A percentile compares a stretch with the other conserved stretches of the same genome.
These are phyloP conservation scores for Schizosaccharomyces osmophilus DNA, from an alignment of 805 yeast species.

Conservation along the genomic window DNA sequence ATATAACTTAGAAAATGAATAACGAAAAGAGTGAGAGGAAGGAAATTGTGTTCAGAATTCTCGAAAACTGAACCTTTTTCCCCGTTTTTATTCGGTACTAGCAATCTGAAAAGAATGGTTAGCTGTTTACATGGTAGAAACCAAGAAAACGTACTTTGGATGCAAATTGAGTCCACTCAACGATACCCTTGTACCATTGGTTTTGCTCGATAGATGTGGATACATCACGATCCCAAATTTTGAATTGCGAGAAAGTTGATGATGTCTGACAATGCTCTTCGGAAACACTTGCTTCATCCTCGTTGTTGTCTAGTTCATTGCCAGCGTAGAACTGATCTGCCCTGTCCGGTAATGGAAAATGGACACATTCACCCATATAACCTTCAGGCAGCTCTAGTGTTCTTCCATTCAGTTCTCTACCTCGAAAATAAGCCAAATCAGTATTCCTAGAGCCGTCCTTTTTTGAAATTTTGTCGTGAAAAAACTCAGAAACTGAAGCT, in stretches of 20 bases:
- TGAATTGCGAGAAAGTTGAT: background rate
- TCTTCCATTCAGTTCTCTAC: constrained; percentile 1
- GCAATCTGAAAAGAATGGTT: background rate
- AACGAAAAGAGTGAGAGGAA: too few species aligned
- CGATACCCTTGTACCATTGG: background rate
- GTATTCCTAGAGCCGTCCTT: background rate
- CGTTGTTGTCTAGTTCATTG: background rate
- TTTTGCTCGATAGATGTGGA: background rate
- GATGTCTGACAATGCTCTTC: too few species aligned
- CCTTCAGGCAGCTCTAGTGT: background rate
- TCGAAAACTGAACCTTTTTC: too few species aligned
- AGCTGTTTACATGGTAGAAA: background rate
- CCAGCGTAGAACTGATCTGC: background rate
- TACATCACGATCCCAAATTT: background rate
- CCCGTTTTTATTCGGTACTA: too few species aligned
- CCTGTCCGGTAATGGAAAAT: background rate
- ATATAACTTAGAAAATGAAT: too few species aligned
- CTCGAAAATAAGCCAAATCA: background rate
- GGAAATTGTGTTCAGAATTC: too few species aligned
- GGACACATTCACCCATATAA: constrained; percentile 9
- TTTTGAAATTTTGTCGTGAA: constrained; percentile 3
- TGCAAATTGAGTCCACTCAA: background rate
- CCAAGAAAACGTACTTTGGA: background rate
- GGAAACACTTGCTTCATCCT: background rate
- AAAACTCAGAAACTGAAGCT: constrained; percentile 19